Conservation (phyloP, 2,329 filamentous ascomycete genomes). For the Fusarium sp. region DNA sequence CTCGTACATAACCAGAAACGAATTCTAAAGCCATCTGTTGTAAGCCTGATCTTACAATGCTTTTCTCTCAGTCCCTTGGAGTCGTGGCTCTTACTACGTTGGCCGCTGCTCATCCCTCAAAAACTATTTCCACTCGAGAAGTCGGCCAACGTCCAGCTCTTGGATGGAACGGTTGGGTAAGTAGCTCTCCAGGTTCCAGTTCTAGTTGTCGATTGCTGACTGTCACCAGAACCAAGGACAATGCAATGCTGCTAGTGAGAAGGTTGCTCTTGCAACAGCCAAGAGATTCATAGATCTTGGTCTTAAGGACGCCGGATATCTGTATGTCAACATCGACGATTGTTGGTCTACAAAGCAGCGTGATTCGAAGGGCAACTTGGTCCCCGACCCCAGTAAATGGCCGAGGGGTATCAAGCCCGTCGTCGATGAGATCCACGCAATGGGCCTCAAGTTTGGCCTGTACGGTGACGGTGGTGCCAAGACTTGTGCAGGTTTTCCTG, state of each 20-base stretch:
- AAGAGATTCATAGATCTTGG: conserved; percentile 26
- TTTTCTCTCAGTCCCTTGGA: conserved; percentile 20
- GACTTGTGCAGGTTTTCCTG: conserved; percentile 29
- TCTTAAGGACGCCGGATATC: conserved; percentile 26
- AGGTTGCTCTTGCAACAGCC: conserved; percentile 26
- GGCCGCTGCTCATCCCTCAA: conserved; percentile 11
- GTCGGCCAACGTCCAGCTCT: conserved; percentile 28
- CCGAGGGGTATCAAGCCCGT: conserved; percentile 33
- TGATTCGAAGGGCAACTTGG: conserved; percentile 23
- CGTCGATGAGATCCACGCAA: conserved; percentile 25
- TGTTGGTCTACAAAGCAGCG: conserved; percentile 32
- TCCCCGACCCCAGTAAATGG: conserved; percentile 27
- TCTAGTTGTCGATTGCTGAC: neutral
- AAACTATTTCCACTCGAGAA: conserved; percentile 16
- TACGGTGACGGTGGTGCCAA: conserved; percentile 20
- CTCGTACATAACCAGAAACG: neutral
- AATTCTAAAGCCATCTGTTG: neutral
- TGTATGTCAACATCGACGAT: conserved; percentile 32
- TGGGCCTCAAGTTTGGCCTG: conserved; percentile 33
- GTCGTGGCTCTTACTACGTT: conserved; percentile 27
- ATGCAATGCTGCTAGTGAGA: conserved; percentile 29
- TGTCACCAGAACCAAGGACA: conserved; percentile 19
- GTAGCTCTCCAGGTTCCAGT: neutral
- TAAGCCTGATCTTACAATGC: conserved; percentile 7
- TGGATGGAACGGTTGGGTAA: conserved; percentile 31